Evolutionary conservation across 1,284 basidiomycete genomes (phyloP).

Genomic region (Malassezia slooffiae): DNA sequence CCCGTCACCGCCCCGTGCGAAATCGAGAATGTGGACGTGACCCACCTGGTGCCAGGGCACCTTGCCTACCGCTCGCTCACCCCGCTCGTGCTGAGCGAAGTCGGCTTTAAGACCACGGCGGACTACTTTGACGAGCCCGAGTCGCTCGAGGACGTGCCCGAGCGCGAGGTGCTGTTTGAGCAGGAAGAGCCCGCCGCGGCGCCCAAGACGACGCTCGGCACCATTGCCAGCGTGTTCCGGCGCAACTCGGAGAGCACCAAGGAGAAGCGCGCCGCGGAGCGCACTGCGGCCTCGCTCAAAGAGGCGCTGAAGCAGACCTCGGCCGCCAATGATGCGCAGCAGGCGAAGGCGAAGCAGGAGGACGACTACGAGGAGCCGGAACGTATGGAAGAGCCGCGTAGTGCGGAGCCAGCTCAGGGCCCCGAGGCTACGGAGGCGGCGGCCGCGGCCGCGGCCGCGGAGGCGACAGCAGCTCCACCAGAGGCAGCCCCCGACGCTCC

Average conservation of each 20-base stretch:
- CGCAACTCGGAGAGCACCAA: slow-evolving; percentile 2
- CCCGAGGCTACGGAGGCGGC: too few species aligned
- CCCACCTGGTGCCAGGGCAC: slow-evolving; percentile 41
- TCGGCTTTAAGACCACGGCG: slow-evolving; percentile 42
- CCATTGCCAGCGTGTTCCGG: slow-evolving; percentile 7
- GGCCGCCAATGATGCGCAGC: too few species aligned
- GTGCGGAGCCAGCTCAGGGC: too few species aligned
- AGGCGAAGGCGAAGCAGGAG: too few species aligned
- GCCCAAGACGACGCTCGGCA: not conserved
- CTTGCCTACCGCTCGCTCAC: slow-evolving; percentile 41
- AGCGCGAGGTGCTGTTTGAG: slow-evolving; percentile 28
- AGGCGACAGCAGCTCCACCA: too few species aligned
- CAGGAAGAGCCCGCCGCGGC: not conserved
- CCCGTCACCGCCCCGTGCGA: slow-evolving; percentile 39
- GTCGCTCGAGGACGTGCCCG: slow-evolving; percentile 36
- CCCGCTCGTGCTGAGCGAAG: slow-evolving; percentile 41
- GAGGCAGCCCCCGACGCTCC: too few species aligned
- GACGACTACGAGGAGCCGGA: too few species aligned
- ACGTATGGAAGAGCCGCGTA: too few species aligned
- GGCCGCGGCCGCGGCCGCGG: too few species aligned
- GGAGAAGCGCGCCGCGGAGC: not conserved
- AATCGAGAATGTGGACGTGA: slow-evolving; percentile 45
- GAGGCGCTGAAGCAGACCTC: not conserved
- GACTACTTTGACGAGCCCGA: slow-evolving; percentile 47
- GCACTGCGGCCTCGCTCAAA: not conserved